Base-by-base conservation (phyloP, 2,329 filamentous ascomycete genomes). In the Penicillium freii region DNA sequence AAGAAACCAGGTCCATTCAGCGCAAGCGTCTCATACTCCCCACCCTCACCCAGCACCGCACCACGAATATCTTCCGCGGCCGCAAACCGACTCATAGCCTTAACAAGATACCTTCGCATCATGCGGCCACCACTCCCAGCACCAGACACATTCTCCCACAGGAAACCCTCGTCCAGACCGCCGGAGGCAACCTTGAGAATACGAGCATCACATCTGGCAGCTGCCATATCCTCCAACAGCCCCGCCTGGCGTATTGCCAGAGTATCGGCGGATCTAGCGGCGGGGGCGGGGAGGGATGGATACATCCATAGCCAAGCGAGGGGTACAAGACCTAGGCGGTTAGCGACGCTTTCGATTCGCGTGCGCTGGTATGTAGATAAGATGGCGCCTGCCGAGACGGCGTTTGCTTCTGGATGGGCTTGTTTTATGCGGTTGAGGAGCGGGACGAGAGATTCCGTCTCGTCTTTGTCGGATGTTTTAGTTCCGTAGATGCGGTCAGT, bases 151-250 rank as follows among this genome's bases (percentile, higher is more conserved):
- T 92, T 86, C 63, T 85, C 83, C 89, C 92, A 96, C 25, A 99
- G 77, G 67, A 92, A 88, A 38, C 76, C 80, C 65, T 92, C 89
- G 68, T 93, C 90, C 49, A 99, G 80, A 0, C 92, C 94, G 7
- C 91, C 92, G 62, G 90, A 95, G 43, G 94, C 92, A 44, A 97
- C 91, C 77, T 97, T 99, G 77, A 99, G 86, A 69, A 99, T 91
- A 58, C 92, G 82, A n/a, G 92, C 89, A 69, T 96, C 91, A 54
- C 96, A 84, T 0, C 88, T 88, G 3, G 87, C 84, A 7, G 79
- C 81, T 5, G 83, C 84, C 91, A 99, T 96, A 73, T 97, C 92
- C 57, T 84, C 80, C 50, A 99, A 79, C 21, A 97, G 80, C 0
- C 80, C 76, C 15, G 68, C 69, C 23, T 74, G 62, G 2, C 49